Evolutionary conservation across 78 protist species (phyloP).

Genomic region (Blattamonas nauphoetae): DNA sequence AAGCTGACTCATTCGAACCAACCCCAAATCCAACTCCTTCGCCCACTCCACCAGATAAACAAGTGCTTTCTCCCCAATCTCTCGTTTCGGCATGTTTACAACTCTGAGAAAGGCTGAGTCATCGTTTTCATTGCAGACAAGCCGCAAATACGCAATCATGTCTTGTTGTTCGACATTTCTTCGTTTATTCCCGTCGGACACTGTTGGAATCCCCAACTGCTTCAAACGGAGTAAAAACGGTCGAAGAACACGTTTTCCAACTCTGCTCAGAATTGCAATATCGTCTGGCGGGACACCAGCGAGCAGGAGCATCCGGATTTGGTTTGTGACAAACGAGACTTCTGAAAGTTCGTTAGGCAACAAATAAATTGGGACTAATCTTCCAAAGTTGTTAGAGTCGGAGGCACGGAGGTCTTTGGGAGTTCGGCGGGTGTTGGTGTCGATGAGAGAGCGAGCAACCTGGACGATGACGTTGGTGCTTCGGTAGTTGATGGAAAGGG

Average conservation of each 20-base stretch:
- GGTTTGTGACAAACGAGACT: not conserved
- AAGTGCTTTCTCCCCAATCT: not conserved
- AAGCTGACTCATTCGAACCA: no score
- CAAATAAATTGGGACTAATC: not conserved
- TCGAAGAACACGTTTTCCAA: not conserved
- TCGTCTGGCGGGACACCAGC: not conserved
- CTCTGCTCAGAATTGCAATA: not conserved
- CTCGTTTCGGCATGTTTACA: not conserved
- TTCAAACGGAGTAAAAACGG: not conserved
- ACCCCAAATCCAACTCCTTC: no score
- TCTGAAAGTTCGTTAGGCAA: not conserved
- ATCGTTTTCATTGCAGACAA: not conserved
- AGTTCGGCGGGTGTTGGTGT: not conserved
- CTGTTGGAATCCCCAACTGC: not conserved
- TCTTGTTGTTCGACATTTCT: not conserved
- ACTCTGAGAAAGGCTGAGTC: not conserved
- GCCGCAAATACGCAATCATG: not conserved
- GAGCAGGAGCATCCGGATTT: not conserved
- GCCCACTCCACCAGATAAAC: not conserved
- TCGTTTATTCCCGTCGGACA: not conserved
- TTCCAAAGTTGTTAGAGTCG: not conserved
- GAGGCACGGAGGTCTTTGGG: not conserved
- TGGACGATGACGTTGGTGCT: conserved; percentile 7
- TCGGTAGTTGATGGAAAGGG: conserved; percentile 4
- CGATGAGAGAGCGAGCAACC: not conserved